These are phyloP conservation scores for Trichoderma atroviride DNA, from an alignment of 2,329 filamentous ascomycete species.

Conservation along the genomic window DNA sequence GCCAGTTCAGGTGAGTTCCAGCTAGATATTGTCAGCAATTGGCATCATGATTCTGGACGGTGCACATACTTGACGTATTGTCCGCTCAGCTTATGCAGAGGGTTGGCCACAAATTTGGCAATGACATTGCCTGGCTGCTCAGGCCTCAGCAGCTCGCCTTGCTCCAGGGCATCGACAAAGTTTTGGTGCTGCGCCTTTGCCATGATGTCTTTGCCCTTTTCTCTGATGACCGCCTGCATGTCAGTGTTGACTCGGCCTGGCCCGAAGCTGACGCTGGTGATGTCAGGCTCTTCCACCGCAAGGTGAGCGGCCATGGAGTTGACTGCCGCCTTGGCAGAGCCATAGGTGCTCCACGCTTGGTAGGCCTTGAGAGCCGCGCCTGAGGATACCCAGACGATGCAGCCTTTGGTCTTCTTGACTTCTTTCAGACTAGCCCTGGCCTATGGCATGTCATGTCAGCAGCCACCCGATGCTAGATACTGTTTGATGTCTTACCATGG, in stretches of 20 bases:
- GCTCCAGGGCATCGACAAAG: constrained; percentile 70
- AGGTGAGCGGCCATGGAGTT: constrained; percentile 78
- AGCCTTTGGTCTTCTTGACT: constrained; percentile 68
- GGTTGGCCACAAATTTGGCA: constrained; percentile 71
- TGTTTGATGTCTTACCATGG: constrained; percentile 60
- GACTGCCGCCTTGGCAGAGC: constrained; percentile 78
- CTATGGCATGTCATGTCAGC: constrained; percentile 46
- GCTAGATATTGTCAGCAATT: constrained; percentile 31
- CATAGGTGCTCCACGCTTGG: constrained; percentile 77
- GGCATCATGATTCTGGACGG: not conserved
- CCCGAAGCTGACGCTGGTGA: constrained; percentile 71
- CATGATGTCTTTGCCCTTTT: constrained; percentile 57
- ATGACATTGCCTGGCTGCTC: constrained; percentile 87
- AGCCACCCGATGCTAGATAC: not conserved
- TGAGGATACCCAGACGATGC: constrained; percentile 77
- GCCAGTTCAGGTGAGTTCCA: constrained; percentile 52
- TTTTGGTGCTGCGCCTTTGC: constrained; percentile 59
- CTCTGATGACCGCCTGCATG: constrained; percentile 84
- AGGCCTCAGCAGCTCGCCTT: constrained; percentile 73
- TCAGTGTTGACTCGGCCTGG: constrained; percentile 86
- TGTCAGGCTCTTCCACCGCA: constrained; percentile 73
- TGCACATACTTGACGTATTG: constrained; percentile 67
- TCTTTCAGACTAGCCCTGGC: constrained; percentile 70
- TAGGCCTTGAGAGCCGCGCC: constrained; percentile 72
- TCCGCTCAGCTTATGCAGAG: constrained; percentile 70